These are phyloP conservation scores for Boechera retrofracta DNA, from an alignment of 345 rosid species.

Conservation along the genomic window DNA sequence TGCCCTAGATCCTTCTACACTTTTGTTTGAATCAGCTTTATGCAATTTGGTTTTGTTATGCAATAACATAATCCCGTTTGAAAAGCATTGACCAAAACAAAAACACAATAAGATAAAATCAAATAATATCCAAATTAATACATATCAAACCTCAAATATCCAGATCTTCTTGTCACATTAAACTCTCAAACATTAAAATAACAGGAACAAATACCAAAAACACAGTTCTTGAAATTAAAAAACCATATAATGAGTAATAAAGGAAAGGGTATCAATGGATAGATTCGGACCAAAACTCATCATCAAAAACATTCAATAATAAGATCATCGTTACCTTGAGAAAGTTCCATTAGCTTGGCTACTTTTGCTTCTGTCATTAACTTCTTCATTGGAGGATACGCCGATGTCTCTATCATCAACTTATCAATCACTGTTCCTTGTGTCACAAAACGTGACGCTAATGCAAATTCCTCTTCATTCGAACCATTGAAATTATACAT, in stretches of 20 bases:
- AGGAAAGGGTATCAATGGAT: not conserved
- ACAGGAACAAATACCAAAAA: conserved; percentile 4
- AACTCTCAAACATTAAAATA: not conserved
- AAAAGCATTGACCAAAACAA: not conserved
- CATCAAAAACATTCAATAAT: conserved; percentile 28
- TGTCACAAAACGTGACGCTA: conserved; percentile 32
- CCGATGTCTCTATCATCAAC: conserved; percentile 25
- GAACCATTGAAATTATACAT: conserved; percentile 16
- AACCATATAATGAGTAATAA: not conserved
- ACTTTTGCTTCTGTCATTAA: not conserved
- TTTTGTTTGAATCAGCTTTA: not conserved
- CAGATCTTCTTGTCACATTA: not conserved
- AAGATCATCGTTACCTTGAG: not conserved
- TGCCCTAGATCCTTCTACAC: not conserved
- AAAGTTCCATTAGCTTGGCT: conserved; percentile 18
- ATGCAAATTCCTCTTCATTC: conserved; percentile 6
- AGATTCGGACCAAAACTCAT: not conserved
- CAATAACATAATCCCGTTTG: not conserved
- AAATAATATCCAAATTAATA: conserved; percentile 8
- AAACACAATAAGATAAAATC: not conserved
- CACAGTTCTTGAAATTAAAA: not conserved
- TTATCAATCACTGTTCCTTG: conserved; percentile 1
- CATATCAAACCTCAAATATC: conserved; percentile 4
- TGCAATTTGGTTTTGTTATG: not conserved
- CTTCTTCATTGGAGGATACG: conserved; percentile 20